A percentile compares a stretch with the other conserved stretches of the same genome.
phyloP scores from a whole-genome alignment of 495 filamentous ascomycete species.

The Hyaloscypha finlandica region DNA sequence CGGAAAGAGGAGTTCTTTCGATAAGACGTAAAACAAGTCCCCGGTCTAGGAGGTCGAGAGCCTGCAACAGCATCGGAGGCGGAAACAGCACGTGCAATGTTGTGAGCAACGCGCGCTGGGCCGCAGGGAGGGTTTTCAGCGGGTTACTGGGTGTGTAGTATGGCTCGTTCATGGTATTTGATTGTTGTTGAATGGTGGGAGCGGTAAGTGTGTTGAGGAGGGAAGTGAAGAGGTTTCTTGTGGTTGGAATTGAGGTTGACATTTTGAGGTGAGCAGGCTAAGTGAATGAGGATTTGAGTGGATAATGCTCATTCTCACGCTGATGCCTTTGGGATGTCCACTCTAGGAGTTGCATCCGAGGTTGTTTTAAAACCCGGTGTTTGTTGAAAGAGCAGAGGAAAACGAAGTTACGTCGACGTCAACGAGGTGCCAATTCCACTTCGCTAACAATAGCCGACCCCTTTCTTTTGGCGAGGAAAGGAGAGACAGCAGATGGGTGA shows the following conservation, averaged over 20 bases:
- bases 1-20: slow-evolving; percentile 22
- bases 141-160: slow-evolving; percentile 36
- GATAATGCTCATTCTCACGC: neutral
- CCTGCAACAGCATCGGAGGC: slow-evolving; percentile 59
- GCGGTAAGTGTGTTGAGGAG: slow-evolving; percentile 45
- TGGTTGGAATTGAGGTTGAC: slow-evolving; percentile 35
- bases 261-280: neutral
- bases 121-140: slow-evolving; percentile 39
- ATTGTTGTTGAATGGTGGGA: slow-evolving; percentile 29
- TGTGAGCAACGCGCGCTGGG: slow-evolving; percentile 48
- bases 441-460: neutral
- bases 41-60: slow-evolving; percentile 81
- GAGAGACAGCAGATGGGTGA: neutral
- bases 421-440: too few species aligned
- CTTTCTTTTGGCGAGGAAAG: neutral
- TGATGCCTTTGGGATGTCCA: too few species aligned
- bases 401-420: too few species aligned
- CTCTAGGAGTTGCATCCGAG: too few species aligned
- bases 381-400: too few species aligned
- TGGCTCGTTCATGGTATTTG: neutral
- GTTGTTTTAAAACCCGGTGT: too few species aligned
- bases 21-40: slow-evolving; percentile 52
- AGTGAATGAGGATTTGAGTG: neutral
- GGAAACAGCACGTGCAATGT: slow-evolving; percentile 70
- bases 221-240: slow-evolving; percentile 46